Percentiles rank a stretch among this genome's conserved stretches.
Evolutionary conservation across 2,329 filamentous ascomycete genomes (phyloP).

Genomic region (Gaeumannomyces sp.): DNA sequence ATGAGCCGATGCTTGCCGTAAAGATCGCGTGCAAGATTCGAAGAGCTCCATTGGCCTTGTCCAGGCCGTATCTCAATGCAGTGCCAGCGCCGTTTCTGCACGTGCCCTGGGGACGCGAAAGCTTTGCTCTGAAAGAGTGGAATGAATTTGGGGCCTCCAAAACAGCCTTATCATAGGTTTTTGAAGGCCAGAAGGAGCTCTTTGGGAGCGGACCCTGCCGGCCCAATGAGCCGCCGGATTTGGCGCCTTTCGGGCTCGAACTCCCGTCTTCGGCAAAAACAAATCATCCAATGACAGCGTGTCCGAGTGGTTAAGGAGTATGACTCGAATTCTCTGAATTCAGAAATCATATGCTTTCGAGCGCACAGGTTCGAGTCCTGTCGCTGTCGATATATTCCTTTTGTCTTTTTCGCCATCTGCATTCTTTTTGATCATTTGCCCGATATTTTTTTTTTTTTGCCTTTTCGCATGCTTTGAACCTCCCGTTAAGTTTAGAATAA

Average conservation of each 20-base stretch:
- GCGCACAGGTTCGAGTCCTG: constrained; percentile 6
- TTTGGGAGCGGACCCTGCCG: not conserved
- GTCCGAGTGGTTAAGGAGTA: constrained; percentile 1
- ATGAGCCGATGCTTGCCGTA: too few species aligned
- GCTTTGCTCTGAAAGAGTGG: not conserved
- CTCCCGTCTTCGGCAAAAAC: not conserved
- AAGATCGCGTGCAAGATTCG: too few species aligned
- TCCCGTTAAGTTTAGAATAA: too few species aligned
- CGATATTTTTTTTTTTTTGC: not conserved
- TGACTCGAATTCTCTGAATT: not conserved
- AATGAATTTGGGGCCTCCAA: not conserved
- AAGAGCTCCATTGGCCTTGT: too few species aligned
- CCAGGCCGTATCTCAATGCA: too few species aligned
- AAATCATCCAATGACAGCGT: not conserved
- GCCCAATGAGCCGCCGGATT: not conserved
- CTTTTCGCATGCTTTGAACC: too few species aligned
- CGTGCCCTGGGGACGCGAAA: not conserved
- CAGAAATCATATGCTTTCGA: constrained; percentile 5
- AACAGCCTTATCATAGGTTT: not conserved
- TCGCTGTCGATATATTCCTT: not conserved
- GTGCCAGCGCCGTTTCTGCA: too few species aligned
- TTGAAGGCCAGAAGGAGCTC: not conserved
- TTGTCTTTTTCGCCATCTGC: not conserved
- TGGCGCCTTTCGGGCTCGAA: not conserved
- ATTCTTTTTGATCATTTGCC: too few species aligned